phyloP scores from a whole-genome alignment of 495 filamentous ascomycete genomes.

The Halenospora varia region DNA sequence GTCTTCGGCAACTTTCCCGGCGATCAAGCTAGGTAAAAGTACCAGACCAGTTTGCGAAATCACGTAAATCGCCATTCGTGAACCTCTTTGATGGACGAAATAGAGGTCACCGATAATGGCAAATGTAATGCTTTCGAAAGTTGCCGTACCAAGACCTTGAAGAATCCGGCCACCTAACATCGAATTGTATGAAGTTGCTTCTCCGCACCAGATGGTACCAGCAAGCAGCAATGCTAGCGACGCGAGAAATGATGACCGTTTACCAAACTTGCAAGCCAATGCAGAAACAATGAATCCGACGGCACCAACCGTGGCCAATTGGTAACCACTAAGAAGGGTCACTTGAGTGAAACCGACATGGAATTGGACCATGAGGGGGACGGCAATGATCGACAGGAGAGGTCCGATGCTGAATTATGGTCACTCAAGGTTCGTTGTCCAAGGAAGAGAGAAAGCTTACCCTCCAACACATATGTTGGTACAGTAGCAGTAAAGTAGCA shows the following conservation, averaged over 20 bases:
- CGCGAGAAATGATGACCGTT: constrained; percentile 27
- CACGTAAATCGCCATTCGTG: constrained; percentile 87
- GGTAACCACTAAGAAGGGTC: constrained; percentile 10
- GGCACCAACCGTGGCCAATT: constrained; percentile 1
- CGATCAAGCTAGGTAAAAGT: constrained; percentile 79
- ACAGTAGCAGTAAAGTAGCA: constrained; percentile 65
- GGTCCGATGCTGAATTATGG: neutral
- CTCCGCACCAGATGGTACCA: neutral
- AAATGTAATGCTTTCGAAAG: constrained; percentile 84
- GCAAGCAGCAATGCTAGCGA: constrained; percentile 30
- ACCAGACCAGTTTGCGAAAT: constrained; percentile 82
- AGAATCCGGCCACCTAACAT: constrained; percentile 77
- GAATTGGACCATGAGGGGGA: constrained; percentile 31
- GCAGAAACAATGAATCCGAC: constrained; percentile 22
- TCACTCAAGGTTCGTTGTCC: neutral
- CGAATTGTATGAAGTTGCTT: constrained; percentile 32
- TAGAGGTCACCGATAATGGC: constrained; percentile 94
- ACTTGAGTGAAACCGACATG: constrained; percentile 7
- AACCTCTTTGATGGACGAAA: constrained; percentile 89
- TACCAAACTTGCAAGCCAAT: constrained; percentile 31
- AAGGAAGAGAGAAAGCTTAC: neutral
- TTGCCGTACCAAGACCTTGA: constrained; percentile 79
- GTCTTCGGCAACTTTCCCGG: constrained; percentile 72
- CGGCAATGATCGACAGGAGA: constrained; percentile 26
- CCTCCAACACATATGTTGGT: constrained; percentile 51